These are phyloP conservation scores for Plasmopara viticola DNA, from an alignment of 352 stramenopile genomes.

Conservation along the genomic window DNA sequence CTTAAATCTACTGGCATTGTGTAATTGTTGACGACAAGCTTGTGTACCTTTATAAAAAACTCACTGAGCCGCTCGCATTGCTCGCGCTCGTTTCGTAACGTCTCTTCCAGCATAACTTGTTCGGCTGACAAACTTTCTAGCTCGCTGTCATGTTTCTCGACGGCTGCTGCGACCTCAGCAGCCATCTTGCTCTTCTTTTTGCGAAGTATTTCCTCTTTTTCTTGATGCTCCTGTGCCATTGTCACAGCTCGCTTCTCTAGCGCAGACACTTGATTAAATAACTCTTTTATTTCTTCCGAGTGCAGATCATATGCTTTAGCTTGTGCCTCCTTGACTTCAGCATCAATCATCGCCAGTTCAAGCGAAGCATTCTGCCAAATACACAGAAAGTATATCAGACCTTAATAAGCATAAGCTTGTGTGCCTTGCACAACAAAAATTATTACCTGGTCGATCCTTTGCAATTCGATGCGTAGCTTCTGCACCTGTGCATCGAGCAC, in stretches of 20 bases:
- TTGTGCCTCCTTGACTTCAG: slow-evolving; percentile 69
- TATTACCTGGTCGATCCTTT: slow-evolving; percentile 59
- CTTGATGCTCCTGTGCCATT: slow-evolving; percentile 76
- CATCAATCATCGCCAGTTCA: slow-evolving; percentile 71
- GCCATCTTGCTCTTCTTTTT: slow-evolving; percentile 83
- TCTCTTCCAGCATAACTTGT: slow-evolving; percentile 37
- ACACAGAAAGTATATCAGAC: neutral
- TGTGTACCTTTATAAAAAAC: slow-evolving; percentile 69
- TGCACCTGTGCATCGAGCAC: slow-evolving; percentile 75
- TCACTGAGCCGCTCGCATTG: slow-evolving; percentile 72
- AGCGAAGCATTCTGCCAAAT: slow-evolving; percentile 43
- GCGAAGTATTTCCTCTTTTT: slow-evolving; percentile 68
- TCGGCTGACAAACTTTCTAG: slow-evolving; percentile 59
- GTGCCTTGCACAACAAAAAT: neutral
- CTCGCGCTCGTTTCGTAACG: slow-evolving; percentile 39
- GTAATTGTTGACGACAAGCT: neutral
- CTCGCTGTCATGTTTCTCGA: slow-evolving; percentile 76
- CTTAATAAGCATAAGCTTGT: neutral
- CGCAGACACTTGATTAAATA: slow-evolving; percentile 46
- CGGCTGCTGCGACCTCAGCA: slow-evolving; percentile 52
- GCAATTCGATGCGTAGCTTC: slow-evolving; percentile 73
- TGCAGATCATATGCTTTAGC: slow-evolving; percentile 69
- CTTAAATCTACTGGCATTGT: neutral
- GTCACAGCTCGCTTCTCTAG: slow-evolving; percentile 55
- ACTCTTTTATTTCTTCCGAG: slow-evolving; percentile 68